Base-by-base conservation (phyloP, 345 rosid genomes). In the Populus ilicifolia region DNA sequence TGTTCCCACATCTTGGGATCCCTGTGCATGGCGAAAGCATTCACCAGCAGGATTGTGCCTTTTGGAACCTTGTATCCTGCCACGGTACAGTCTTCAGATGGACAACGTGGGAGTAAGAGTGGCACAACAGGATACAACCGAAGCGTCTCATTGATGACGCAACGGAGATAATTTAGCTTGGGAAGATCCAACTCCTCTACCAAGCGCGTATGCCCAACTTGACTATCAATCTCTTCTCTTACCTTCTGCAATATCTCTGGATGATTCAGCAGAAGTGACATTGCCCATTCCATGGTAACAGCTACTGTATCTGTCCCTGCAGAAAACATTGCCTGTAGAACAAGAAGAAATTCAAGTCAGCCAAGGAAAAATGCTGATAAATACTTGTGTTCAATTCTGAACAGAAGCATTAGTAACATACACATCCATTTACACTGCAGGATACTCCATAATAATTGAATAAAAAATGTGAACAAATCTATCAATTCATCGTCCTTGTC, bases 181-280 rank as follows among this genome's bases (percentile, higher is more conserved):
- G 75, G 41, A 3, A 78, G 21, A 9, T 84, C 81, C 20, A 78
- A 8, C 74, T 84, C 89, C 20, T 80, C 73, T 11, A 86, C 8
- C 39, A 78, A 35, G 12, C 39, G 80, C 23, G 71, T 76, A 14
- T 39, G 33, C 44, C 87, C 83, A 3, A 80, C 73, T 1, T 41
- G 39, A 29, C 64, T 23, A 16, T 72, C 70, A 21, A 86, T 82
- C 61, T 82, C 85, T n/a, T 52, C 17, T 5, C 38, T 66, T 2
- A 64, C 85, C 72, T 46, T 80, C 6, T 68, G 9, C 74, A 80
- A 13, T 29, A 17, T 69, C n/a, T 74, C 69, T 2, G 84, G 87
- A 78, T 84, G 74, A 59, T 82, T 84, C 8, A 86, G 82, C 30
- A 86, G 84, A 48, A 78, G 78, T 14, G 89, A 73, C 81, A 84